phyloP scores from a whole-genome alignment of 2,329 filamentous ascomycete species.

The Penicillium sp. region DNA sequence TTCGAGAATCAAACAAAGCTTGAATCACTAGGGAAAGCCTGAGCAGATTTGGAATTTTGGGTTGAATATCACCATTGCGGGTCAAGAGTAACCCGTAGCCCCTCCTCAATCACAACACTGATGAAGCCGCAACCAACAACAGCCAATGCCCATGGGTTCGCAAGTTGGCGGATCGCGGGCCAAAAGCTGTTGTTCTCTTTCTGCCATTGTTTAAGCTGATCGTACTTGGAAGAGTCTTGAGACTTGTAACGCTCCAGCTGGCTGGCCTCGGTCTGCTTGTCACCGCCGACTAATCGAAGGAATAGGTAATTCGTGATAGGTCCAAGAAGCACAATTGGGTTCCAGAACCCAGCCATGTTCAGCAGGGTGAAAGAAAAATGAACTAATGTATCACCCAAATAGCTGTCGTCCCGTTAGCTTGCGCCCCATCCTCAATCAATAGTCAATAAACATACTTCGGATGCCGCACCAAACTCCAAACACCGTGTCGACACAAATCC shows the following conservation, averaged over 20 bases:
- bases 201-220: slow-evolving; percentile 55
- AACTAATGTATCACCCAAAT: slow-evolving; percentile 61
- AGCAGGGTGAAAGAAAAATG: slow-evolving; percentile 62
- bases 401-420: slow-evolving; percentile 42
- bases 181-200: slow-evolving; percentile 62
- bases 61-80: not conserved
- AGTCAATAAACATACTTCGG: slow-evolving; percentile 56
- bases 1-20: no score
- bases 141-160: slow-evolving; percentile 59
- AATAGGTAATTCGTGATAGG: slow-evolving; percentile 61
- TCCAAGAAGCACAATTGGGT: slow-evolving; percentile 57
- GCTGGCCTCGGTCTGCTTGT: slow-evolving; percentile 55
- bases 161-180: slow-evolving; percentile 53
- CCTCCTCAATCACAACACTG: slow-evolving; percentile 51
- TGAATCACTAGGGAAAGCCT: no score
- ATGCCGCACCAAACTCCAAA: slow-evolving; percentile 63
- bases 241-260: slow-evolving; percentile 56
- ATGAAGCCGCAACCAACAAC: slow-evolving; percentile 53
- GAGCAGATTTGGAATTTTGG: no score
- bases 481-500: slow-evolving; percentile 55
- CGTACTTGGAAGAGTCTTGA: slow-evolving; percentile 53
- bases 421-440: not conserved
- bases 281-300: slow-evolving; percentile 59
- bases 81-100: slow-evolving; percentile 13
- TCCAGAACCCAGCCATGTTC: slow-evolving; percentile 56